Conservation (phyloP, 192 early-diverging fungal species). For the Backusella parvicylindrica region DNA sequence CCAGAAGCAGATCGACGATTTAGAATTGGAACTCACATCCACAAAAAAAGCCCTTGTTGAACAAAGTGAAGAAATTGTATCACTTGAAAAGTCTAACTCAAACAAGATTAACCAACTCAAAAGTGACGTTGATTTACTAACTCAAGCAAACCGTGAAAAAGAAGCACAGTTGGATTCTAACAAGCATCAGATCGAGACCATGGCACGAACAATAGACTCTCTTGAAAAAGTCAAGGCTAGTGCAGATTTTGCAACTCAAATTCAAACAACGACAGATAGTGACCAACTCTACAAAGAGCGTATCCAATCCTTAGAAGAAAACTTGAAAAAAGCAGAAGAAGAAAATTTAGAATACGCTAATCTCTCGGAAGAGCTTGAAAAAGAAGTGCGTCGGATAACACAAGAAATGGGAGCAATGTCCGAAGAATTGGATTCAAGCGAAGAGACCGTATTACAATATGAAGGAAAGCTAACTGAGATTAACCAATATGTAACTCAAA, state of each 20-base stretch:
- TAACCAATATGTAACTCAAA: not conserved
- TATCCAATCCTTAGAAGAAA: not conserved
- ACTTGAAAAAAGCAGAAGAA: not conserved
- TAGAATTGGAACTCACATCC: not conserved
- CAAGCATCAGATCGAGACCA: not conserved
- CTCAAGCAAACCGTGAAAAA: not conserved
- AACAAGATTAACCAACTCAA: not conserved
- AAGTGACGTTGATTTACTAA: not conserved
- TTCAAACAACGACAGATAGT: conserved; percentile 1
- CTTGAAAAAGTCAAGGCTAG: conserved; percentile 6
- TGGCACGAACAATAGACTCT: not conserved
- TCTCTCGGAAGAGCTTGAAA: conserved; percentile 6
- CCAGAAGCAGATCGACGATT: not conserved
- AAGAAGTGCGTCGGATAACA: conserved; percentile 10
- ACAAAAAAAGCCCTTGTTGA: not conserved
- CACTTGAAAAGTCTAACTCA: not conserved
- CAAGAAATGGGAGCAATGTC: conserved; percentile 5
- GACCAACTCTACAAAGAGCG: not conserved
- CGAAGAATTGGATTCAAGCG: conserved; percentile 11
- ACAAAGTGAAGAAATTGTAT: not conserved
- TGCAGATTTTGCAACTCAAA: not conserved
- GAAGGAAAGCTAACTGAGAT: conserved; percentile 1
- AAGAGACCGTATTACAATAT: not conserved
- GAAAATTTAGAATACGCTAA: conserved; percentile 12
- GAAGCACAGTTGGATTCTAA: not conserved